Conservation (phyloP, 192 early-diverging fungal species). For the Radiomyces spectabilis region DNA sequence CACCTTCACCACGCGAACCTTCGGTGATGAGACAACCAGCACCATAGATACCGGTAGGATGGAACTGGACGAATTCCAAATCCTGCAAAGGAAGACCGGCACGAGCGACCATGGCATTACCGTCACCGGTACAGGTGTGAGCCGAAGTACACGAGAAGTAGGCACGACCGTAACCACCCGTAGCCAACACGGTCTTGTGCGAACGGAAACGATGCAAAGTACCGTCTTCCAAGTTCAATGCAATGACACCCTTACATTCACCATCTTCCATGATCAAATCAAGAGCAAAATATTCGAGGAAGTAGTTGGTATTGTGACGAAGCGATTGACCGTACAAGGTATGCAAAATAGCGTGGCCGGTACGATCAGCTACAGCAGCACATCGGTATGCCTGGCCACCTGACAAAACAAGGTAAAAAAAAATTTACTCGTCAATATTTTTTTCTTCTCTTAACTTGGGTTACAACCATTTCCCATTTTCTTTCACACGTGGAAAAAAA, state of each 20-base stretch:
- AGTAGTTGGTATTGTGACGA: conserved; percentile 92
- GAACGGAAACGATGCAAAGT: conserved; percentile 95
- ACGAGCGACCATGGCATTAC: conserved; percentile 98
- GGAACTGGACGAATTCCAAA: conserved; percentile 99
- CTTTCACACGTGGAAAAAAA: too few relatives aligned
- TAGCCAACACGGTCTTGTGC: conserved; percentile 97
- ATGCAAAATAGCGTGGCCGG: conserved; percentile 95
- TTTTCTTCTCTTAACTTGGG: neutral
- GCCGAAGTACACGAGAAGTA: conserved; percentile 98
- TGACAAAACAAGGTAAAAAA: conserved; percentile 9
- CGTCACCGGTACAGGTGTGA: conserved; percentile 98
- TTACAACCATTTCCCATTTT: neutral
- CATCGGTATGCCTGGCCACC: conserved; percentile 97
- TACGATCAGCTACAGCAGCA: conserved; percentile 97
- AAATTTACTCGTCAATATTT: neutral
- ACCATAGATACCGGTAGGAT: conserved; percentile 98
- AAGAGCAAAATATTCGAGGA: conserved; percentile 98
- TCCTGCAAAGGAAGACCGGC: conserved; percentile 96
- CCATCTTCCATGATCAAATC: conserved; percentile 99
- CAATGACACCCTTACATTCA: conserved; percentile 93
- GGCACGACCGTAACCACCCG: conserved; percentile 98
- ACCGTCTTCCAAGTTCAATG: conserved; percentile 97
- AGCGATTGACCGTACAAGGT: conserved; percentile 97
- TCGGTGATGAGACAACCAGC: conserved; percentile 98
- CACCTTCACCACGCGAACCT: conserved; percentile 91